Conservation (phyloP, 257 asterid genomes). For the Avicennia marina region DNA sequence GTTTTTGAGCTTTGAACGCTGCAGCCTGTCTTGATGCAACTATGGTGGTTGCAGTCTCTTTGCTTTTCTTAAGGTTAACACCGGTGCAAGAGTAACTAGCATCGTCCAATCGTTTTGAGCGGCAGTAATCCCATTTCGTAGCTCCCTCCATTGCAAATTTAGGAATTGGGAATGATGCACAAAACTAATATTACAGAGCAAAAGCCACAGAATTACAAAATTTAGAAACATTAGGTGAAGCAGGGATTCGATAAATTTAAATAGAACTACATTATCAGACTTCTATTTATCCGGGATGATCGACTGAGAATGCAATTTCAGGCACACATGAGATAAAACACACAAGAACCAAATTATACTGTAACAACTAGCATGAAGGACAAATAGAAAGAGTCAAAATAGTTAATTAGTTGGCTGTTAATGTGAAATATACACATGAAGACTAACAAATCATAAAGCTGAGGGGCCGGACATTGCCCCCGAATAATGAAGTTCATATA, state of each 20-base stretch:
- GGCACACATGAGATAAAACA: too few relatives aligned
- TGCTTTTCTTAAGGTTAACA: background rate
- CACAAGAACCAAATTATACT: too few relatives aligned
- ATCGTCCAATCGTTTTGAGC: constrained; percentile 11
- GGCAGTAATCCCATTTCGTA: constrained; percentile 39
- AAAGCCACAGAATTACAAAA: background rate
- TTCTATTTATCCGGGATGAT: too few relatives aligned
- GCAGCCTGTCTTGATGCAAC: constrained; percentile 27
- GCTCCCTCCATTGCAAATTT: constrained; percentile 32
- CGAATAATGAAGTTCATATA: too few relatives aligned
- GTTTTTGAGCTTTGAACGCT: constrained; percentile 16
- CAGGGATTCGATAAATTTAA: background rate
- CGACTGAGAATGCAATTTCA: too few relatives aligned
- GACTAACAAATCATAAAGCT: too few relatives aligned
- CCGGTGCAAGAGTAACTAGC: constrained; percentile 13
- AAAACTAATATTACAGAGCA: constrained; percentile 14
- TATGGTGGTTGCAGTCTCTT: constrained; percentile 11
- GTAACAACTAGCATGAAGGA: background rate
- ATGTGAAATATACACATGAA: too few relatives aligned
- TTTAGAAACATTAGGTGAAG: background rate
- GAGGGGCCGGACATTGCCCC: too few relatives aligned
- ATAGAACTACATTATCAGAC: background rate
- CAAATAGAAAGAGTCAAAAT: background rate
- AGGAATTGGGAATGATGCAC: constrained; percentile 11
- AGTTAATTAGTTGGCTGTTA: too few relatives aligned